phyloP scores from a whole-genome alignment of 1,139 yeast genomes.

The Pichiaceae sp. region DNA sequence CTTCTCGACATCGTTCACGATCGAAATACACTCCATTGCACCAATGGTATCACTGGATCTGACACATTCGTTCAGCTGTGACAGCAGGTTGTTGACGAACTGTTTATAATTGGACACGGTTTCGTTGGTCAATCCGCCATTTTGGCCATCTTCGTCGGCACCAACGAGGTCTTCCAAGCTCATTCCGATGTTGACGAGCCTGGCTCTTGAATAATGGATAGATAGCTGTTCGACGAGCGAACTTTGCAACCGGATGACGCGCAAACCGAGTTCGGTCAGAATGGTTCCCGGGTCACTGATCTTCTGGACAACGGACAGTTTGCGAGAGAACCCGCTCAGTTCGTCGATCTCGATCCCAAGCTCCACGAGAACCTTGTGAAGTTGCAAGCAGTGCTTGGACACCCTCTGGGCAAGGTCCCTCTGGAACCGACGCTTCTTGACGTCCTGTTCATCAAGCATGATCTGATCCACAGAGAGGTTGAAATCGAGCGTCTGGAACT shows the following conservation, averaged over 20 bases:
- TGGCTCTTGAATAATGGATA: conserved; percentile 48
- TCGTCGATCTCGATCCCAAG: conserved; percentile 40
- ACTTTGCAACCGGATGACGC: conserved; percentile 42
- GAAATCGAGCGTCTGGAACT: conserved; percentile 45
- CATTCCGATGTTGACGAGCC: conserved; percentile 45
- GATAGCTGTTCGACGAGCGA: conserved; percentile 41
- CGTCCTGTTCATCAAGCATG: conserved; percentile 7
- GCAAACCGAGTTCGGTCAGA: conserved; percentile 39
- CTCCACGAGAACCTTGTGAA: conserved; percentile 33
- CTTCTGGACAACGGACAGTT: conserved; percentile 37
- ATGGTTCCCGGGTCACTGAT: conserved; percentile 53
- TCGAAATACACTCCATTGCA: conserved; percentile 51
- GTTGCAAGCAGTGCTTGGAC: conserved; percentile 37
- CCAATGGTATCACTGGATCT: conserved; percentile 40
- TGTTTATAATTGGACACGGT: conserved; percentile 32
- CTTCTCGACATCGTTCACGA: conserved; percentile 51
- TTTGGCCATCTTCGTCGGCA: conserved; percentile 14
- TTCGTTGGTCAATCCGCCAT: conserved; percentile 21
- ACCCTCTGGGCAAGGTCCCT: conserved; percentile 42
- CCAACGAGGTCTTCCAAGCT: conserved; percentile 39
- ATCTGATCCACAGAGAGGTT: conserved; percentile 35
- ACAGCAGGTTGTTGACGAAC: conserved; percentile 42
- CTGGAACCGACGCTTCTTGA: conserved; percentile 33
- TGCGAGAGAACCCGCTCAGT: conserved; percentile 34
- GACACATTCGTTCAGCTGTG: conserved; percentile 43